phyloP scores from a whole-genome alignment of 2,329 filamentous ascomycete species.

The Pseudogymnoascus sp. region DNA sequence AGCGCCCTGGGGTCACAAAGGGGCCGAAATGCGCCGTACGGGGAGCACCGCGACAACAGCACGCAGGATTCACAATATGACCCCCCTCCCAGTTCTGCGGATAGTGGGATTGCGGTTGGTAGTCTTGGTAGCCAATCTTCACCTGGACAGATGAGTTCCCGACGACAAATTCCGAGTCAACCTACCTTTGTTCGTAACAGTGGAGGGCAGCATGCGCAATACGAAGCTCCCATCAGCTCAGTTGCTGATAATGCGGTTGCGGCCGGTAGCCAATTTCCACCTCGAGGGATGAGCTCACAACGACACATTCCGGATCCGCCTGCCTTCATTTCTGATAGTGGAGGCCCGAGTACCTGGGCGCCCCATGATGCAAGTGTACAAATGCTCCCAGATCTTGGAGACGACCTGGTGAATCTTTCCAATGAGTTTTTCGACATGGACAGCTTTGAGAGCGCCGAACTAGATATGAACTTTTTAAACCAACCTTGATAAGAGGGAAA shows the following conservation, averaged over 20 bases:
- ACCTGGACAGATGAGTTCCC: background rate
- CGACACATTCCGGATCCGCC: background rate
- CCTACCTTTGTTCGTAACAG: background rate
- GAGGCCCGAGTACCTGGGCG: background rate
- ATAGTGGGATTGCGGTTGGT: constrained; percentile 12
- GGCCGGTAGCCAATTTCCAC: background rate
- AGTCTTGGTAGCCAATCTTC: constrained; percentile 9
- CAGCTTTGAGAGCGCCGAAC: background rate
- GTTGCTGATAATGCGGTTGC: too few species aligned
- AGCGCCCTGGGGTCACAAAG: background rate
- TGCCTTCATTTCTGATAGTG: too few species aligned
- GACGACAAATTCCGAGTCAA: background rate
- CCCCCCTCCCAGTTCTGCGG: constrained; percentile 5
- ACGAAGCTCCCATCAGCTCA: too few species aligned
- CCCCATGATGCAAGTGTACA: background rate
- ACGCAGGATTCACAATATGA: background rate
- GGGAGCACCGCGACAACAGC: background rate
- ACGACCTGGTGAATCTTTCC: background rate
- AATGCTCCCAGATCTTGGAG: background rate
- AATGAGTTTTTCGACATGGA: background rate
- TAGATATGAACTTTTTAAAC: background rate
- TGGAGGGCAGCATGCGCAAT: background rate
- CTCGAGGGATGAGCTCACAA: background rate
- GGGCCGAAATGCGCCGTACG: background rate
- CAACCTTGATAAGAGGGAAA: background rate